Evolutionary conservation across 129 eudicot species (phyloP).

Genomic region (Pseudognaphalium luteoalbum): DNA sequence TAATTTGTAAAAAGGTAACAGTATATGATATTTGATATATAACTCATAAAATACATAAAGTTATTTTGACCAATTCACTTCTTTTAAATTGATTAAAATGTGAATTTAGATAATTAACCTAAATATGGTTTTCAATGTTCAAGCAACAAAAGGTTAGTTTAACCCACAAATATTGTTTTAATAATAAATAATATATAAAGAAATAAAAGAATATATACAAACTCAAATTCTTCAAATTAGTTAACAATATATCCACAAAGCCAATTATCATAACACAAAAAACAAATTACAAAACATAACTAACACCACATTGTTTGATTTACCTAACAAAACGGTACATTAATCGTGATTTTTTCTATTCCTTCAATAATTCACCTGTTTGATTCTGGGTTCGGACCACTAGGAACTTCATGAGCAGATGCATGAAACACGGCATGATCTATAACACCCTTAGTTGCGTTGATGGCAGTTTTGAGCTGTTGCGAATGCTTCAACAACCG

Average conservation of each 20-base stretch:
- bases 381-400: slow-evolving; percentile 54
- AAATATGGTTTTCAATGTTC: no score
- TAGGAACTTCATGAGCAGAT: slow-evolving; percentile 70
- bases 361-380: slow-evolving; percentile 43
- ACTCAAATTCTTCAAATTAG: background rate
- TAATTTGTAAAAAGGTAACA: no score
- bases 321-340: slow-evolving; percentile 26
- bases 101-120: no score
- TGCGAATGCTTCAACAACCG: slow-evolving; percentile 27
- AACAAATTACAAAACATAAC: slow-evolving; percentile 28
- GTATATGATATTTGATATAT: no score
- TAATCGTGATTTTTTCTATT: background rate
- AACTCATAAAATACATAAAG: no score
- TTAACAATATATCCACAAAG: slow-evolving; percentile 6
- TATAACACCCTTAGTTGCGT: slow-evolving; percentile 10
- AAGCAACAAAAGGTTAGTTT: background rate
- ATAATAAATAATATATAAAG: background rate
- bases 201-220: background rate
- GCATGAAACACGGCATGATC: slow-evolving; percentile 39
- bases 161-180: background rate
- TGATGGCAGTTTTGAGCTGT: slow-evolving; percentile 21
- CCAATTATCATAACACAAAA: slow-evolving; percentile 27
- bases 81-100: no score
- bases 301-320: background rate
- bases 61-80: no score